Conservation (phyloP, 2,329 filamentous ascomycete genomes). For the Knoxdaviesia capensis region DNA sequence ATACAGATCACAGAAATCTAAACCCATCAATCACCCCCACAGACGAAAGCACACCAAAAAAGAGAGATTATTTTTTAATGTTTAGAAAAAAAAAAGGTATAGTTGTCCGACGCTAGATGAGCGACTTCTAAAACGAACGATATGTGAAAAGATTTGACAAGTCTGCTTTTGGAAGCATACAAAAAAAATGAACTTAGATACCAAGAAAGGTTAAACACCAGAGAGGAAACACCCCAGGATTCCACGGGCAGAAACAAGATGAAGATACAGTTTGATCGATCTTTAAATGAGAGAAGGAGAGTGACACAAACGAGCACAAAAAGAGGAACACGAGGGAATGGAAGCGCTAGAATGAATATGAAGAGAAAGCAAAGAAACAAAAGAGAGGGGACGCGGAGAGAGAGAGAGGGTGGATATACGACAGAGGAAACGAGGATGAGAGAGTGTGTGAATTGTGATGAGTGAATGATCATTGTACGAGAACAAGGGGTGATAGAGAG, state of each 20-base stretch:
- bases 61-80: constrained; percentile 1
- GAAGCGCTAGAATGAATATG: neutral
- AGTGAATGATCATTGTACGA: no score
- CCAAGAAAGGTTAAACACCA: neutral
- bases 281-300: constrained; percentile 1
- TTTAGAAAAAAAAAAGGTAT: constrained; percentile 5
- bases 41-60: neutral
- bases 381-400: constrained; percentile 3
- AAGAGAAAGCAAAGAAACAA: constrained; percentile 1
- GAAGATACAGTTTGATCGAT: neutral
- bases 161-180: neutral
- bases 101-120: constrained; percentile 8
- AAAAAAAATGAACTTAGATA: neutral
- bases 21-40: no score
- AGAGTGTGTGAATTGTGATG: constrained; percentile 8
- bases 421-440: constrained; percentile 1
- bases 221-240: neutral
- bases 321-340: neutral
- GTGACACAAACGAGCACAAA: constrained; percentile 2
- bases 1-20: no score
- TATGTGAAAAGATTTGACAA: no score
- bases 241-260: neutral
- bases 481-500: no score
- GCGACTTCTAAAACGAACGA: constrained; percentile 4
- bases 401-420: constrained; percentile 1